Evolutionary conservation across 2,329 filamentous ascomycete genomes (phyloP), one percentile per base, ranked within the genome.

Genomic region (Anisogramma anomala): DNA sequence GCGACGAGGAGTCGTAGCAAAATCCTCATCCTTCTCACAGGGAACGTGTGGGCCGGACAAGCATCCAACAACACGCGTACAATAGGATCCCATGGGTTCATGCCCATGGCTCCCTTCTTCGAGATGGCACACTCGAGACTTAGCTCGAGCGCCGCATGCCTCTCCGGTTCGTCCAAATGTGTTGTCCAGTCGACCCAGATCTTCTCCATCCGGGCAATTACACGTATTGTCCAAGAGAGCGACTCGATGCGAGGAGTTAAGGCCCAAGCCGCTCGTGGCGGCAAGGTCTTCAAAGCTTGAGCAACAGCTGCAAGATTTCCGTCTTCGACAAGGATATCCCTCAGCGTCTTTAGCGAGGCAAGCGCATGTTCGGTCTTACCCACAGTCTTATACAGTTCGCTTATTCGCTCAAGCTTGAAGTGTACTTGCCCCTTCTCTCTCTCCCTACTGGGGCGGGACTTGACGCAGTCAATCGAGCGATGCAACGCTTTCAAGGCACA

Each of bases 341-440:
- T 71, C n/a, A 84, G 72, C 13, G 72, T 68, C 36, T 69, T 63
- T 6, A 82, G 66, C 2, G 74, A 71, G 23, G 69, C 65, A 9
- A 74, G 65, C 0, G 79, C 72, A 46, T 81, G 74, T 3, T 73
- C 69, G 14, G 62, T 60, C 33, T 72, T 66, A 4, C 72, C 72
- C 11, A 64, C 58, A 1, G 62, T 57, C 49, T 69, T 74, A 49
- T 72, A 76, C 1, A 77, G 53, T 28, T 82, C 77, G 2, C 74
- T 79, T 50, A 83, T 69, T 9, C 74, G 66, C 53, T 85, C 82
- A 28, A 84, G 63, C 53, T 85, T 86, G 39, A 67, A 67, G 0
- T 70, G 59, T 1, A 84, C 59, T 46, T 79, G 70, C 0, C 76
- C 79, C 47, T 68, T 69, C 32, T 74, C 67, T 55, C 71, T 73